These are phyloP conservation scores for Podospora appendiculata DNA, from an alignment of 495 filamentous ascomycete genomes.

Conservation along the genomic window DNA sequence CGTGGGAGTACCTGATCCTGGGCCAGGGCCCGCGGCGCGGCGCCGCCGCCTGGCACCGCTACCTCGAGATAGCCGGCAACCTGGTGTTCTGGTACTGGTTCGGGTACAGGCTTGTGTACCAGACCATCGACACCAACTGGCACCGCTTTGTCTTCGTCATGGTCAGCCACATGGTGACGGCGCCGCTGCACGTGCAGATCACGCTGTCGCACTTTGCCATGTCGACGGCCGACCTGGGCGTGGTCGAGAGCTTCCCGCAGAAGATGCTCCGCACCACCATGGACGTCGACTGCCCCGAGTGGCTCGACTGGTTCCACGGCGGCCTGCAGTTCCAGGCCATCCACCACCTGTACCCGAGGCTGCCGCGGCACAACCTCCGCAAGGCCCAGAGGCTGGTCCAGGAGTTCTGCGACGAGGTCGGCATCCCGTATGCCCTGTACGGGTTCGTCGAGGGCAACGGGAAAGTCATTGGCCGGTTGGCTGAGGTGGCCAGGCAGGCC, in stretches of 20 bases:
- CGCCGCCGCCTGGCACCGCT: conserved; percentile 81
- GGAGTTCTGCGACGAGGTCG: conserved; percentile 85
- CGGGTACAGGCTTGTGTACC: conserved; percentile 77
- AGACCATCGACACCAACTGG: conserved; percentile 60
- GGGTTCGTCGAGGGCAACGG: conserved; percentile 92
- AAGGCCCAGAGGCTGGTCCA: conserved; percentile 73
- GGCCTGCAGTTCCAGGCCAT: conserved; percentile 96
- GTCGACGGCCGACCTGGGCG: conserved; percentile 85
- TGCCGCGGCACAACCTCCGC: conserved; percentile 89
- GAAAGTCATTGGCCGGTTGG: conserved; percentile 74
- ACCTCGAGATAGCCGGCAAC: conserved; percentile 74
- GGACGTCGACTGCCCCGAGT: conserved; percentile 92
- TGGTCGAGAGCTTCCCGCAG: conserved; percentile 86
- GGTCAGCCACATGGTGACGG: conserved; percentile 80
- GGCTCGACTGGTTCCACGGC: conserved; percentile 95
- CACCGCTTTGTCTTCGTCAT: conserved; percentile 69
- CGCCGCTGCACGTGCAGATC: conserved; percentile 89
- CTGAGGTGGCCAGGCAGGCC: conserved; percentile 81
- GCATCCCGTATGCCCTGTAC: conserved; percentile 87
- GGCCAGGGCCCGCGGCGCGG: conserved; percentile 76
- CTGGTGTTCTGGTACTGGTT: conserved; percentile 94
- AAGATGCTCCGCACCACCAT: conserved; percentile 96
- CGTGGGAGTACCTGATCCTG: conserved; percentile 70
- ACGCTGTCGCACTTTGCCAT: conserved; percentile 96
- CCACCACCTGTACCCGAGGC: conserved; percentile 90